Percentiles rank a stretch among this genome's conserved stretches.
Evolutionary conservation across 2,329 filamentous ascomycete genomes (phyloP).

Genomic region (Claviceps arundinis): DNA sequence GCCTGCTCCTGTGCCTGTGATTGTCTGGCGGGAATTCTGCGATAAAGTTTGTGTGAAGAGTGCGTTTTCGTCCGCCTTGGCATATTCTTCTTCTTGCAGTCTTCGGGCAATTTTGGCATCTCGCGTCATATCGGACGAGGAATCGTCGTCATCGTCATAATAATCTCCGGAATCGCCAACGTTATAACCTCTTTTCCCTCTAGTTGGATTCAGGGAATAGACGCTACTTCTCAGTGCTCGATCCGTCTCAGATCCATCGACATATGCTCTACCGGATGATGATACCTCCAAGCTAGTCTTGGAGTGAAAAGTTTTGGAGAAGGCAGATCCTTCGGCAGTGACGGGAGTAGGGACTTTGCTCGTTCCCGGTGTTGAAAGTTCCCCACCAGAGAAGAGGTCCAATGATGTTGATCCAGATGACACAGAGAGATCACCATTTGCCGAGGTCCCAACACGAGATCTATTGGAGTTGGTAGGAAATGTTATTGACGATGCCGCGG

Average conservation of each 20-base stretch:
- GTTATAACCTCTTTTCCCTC: constrained; percentile 27
- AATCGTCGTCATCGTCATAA: constrained; percentile 21
- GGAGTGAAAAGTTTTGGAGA: constrained; percentile 1
- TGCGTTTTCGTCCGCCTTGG: constrained; percentile 5
- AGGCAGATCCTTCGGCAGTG: constrained; percentile 9
- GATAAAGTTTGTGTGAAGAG: constrained; percentile 3
- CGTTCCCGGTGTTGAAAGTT: constrained; percentile 23
- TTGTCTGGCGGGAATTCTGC: background rate
- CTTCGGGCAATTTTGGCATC: constrained; percentile 21
- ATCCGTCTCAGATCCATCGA: constrained; percentile 13
- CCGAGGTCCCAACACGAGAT: constrained; percentile 7
- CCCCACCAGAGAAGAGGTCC: constrained; percentile 16
- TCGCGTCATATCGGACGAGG: constrained; percentile 11
- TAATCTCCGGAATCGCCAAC: constrained; percentile 24
- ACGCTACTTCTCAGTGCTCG: constrained; percentile 27
- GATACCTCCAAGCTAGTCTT: constrained; percentile 16
- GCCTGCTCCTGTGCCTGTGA: constrained; percentile 1
- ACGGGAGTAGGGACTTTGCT: constrained; percentile 23
- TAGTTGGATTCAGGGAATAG: constrained; percentile 32
- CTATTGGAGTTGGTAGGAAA: background rate
- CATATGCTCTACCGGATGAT: constrained; percentile 11
- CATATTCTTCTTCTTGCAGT: constrained; percentile 21
- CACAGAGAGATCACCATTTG: constrained; percentile 15
- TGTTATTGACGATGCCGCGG: constrained; percentile 5
- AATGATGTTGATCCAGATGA: constrained; percentile 20